Evolutionary conservation across 345 rosid species (phyloP), one percentile per base, ranked within the genome.

Genomic region (Eucalyptus erythrocorys): DNA sequence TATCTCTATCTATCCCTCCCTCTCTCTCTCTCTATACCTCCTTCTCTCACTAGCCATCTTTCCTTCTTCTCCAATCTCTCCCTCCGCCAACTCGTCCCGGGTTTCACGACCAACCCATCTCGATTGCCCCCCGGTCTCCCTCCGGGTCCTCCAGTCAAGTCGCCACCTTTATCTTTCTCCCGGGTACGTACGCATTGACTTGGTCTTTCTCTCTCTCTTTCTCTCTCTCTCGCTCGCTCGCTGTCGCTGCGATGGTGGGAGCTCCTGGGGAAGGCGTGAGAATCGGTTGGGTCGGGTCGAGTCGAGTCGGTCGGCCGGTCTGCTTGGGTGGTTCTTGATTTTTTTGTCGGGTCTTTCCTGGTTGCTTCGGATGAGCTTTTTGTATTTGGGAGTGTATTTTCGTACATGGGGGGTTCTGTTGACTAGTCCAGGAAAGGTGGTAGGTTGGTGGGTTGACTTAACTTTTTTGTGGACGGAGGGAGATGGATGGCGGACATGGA

Each of bases 381-480:
- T 40, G 84, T 76, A 76, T 76, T 76, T 76, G 47, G 84, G 84
- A 76, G 47, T 40, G 84, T 76, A 76, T 76, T 76, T 76, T 21
- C 30, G 84, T 76, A 76, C 84, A 40, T 43, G 84, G 79, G 86
- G 30, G 68, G 68, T 49, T 64, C 80, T 87, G 88, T 86, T 86
- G 34, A 55, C 53, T 86, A 21, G 61, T 93, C 90, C 94, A 93
- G 90, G 94, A 94, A 95, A 94, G 96, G 97, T 94, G 97, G 97
- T 94, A 92, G 95, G 93, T 91, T 95, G 94, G 94, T 93, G 92
- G 95, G 97, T 97, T 96, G 98, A 97, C 99, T 95, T 95, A 76
- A 40, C 84, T 76, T 76, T 76, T 76, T 22, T 40, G 84, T 76
- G 84, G 84, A 76, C 47, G 49, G 79, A 76, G 45, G 47, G 84